Conservation (phyloP, 768 basidiomycete genomes). For the Psilocybe tampanensis region DNA sequence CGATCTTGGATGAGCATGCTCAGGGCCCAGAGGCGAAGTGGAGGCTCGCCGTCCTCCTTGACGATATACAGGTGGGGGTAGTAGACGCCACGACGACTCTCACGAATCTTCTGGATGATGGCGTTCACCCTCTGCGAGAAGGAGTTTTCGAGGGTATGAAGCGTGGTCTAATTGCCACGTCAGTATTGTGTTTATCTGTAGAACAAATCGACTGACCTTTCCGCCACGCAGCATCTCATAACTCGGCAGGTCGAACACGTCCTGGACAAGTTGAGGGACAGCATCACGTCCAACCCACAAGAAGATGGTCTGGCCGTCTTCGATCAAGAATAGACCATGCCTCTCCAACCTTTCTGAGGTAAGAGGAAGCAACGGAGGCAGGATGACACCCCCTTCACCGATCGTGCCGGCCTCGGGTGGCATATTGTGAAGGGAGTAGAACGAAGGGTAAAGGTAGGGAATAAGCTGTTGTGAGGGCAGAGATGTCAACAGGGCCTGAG, state of each 20-base stretch:
- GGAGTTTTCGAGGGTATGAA: slow-evolving; percentile 89
- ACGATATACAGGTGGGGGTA: slow-evolving; percentile 94
- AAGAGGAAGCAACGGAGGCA: slow-evolving; percentile 87
- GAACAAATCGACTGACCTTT: slow-evolving; percentile 59
- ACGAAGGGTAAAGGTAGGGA: slow-evolving; percentile 92
- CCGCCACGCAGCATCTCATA: slow-evolving; percentile 92
- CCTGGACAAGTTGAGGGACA: slow-evolving; percentile 91
- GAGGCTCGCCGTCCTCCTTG: slow-evolving; percentile 97
- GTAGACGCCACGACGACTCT: slow-evolving; percentile 91
- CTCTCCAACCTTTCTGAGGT: slow-evolving; percentile 95
- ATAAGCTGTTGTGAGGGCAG: slow-evolving; percentile 89
- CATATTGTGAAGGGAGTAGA: slow-evolving; percentile 98
- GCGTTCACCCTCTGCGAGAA: slow-evolving; percentile 97
- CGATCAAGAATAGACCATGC: slow-evolving; percentile 95
- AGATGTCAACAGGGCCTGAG: slow-evolving; percentile 89
- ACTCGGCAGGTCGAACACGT: slow-evolving; percentile 88
- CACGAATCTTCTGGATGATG: slow-evolving; percentile 91
- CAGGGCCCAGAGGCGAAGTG: slow-evolving; percentile 93
- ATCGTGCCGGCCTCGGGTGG: slow-evolving; percentile 90
- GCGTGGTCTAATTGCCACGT: slow-evolving; percentile 87
- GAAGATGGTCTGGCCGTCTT: slow-evolving; percentile 98
- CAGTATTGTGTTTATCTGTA: background rate
- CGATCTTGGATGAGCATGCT: slow-evolving; percentile 95
- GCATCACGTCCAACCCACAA: slow-evolving; percentile 98
- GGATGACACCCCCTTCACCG: slow-evolving; percentile 83